Conservation (phyloP, 108 stramenopile genomes). For the Discostella pseudostelligera region DNA sequence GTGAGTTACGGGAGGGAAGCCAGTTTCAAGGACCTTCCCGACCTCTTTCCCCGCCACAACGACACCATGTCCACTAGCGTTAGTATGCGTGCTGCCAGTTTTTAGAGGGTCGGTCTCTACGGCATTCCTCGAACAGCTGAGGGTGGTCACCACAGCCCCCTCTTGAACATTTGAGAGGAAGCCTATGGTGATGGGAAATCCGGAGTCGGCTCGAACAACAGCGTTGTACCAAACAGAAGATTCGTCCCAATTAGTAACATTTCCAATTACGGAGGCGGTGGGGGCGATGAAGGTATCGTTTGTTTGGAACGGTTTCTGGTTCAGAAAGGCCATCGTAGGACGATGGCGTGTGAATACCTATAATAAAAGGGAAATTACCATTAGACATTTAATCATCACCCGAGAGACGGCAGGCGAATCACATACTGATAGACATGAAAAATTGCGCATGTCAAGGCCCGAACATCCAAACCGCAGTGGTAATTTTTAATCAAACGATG, state of each 20-base stretch:
- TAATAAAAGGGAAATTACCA: neutral
- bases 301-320: constrained; percentile 72
- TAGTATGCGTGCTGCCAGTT: constrained; percentile 25
- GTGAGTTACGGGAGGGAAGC: constrained; percentile 80
- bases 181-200: constrained; percentile 83
- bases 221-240: constrained; percentile 97
- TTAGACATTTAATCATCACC: constrained; percentile 6
- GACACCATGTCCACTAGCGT: constrained; percentile 35
- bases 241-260: constrained; percentile 94
- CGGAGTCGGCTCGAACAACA: constrained; percentile 90
- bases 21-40: constrained; percentile 55
- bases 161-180: constrained; percentile 84
- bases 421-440: too few species aligned
- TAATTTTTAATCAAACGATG: neutral
- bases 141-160: constrained; percentile 85
- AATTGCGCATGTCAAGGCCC: neutral
- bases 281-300: constrained; percentile 97
- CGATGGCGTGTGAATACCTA: constrained; percentile 87
- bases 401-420: constrained; percentile 2
- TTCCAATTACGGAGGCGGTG: constrained; percentile 94
- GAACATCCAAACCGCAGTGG: neutral
- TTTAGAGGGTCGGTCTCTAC: constrained; percentile 46
- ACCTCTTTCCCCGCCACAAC: constrained; percentile 38
- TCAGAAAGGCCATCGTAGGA: constrained; percentile 78
- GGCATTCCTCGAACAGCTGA: constrained; percentile 51